Conservation (phyloP, 2,329 filamentous ascomycete species). For the Alternaria triticimaculans region DNA sequence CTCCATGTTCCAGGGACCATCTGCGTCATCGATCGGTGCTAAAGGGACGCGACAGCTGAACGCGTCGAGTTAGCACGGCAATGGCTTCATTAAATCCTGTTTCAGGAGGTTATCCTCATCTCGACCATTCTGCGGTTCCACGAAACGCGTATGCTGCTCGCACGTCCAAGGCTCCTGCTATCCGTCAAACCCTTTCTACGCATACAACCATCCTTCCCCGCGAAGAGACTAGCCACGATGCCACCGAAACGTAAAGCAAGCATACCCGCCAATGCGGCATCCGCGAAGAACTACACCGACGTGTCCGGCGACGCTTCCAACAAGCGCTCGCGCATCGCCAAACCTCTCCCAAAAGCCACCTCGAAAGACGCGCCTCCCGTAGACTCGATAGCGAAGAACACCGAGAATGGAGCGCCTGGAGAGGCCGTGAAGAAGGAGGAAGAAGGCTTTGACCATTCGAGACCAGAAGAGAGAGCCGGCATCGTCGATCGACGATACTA, state of each 20-base stretch:
- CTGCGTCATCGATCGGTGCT: conserved; percentile 39
- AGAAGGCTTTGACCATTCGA: conserved; percentile 44
- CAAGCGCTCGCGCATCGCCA: conserved; percentile 46
- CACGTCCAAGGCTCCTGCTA: background rate
- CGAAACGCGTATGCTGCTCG: background rate
- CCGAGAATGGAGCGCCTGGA: conserved; percentile 25
- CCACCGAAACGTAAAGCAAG: conserved; percentile 26
- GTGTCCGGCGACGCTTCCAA: conserved; percentile 41
- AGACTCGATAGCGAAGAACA: conserved; percentile 17
- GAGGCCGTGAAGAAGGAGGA: conserved; percentile 15
- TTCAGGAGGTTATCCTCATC: background rate
- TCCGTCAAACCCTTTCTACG: background rate
- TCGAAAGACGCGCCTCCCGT: conserved; percentile 16
- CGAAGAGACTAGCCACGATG: conserved; percentile 15
- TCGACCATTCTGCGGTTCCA: background rate
- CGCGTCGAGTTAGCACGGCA: conserved; percentile 13
- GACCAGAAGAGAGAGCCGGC: conserved; percentile 46
- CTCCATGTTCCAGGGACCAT: conserved; percentile 31
- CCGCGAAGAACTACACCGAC: conserved; percentile 45
- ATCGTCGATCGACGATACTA: conserved; percentile 71
- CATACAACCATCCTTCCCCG: background rate
- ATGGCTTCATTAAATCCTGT: background rate
- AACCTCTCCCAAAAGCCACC: conserved; percentile 35
- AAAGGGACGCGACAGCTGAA: conserved; percentile 17
- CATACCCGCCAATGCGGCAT: conserved; percentile 42